Percentiles rank a stretch among this genome's conserved stretches.
Conservation (phyloP, 2,329 filamentous ascomycete genomes). For the Diplodia seriata region DNA sequence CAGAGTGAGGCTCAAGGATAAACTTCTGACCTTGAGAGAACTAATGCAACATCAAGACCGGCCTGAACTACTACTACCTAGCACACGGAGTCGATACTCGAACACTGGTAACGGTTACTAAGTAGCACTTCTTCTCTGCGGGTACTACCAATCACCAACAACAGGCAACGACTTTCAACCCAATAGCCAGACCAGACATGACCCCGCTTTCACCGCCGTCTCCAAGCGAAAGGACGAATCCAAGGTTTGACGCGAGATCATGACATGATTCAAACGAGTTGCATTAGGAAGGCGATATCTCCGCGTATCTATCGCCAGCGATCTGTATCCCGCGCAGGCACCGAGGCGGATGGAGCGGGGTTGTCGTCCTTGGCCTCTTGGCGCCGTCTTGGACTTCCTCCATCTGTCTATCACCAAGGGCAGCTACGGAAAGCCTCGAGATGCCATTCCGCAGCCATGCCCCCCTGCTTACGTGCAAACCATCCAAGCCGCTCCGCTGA, state of each 20-base stretch:
- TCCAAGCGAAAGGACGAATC: not conserved
- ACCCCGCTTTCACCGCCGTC: not conserved
- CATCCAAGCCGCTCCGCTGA: no score
- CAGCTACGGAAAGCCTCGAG: conserved; percentile 12
- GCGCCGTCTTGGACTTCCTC: conserved; percentile 25
- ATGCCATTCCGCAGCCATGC: not conserved
- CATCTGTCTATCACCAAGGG: conserved; percentile 22
- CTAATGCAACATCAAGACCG: no score
- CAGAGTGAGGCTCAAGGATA: no score
- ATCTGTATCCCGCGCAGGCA: conserved; percentile 3
- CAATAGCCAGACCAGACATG: not conserved
- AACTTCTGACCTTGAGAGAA: no score
- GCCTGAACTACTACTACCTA: not conserved
- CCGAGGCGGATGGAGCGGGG: conserved; percentile 8
- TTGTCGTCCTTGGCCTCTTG: conserved; percentile 18
- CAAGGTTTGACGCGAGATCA: not conserved
- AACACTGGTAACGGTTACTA: no score
- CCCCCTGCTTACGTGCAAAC: not conserved
- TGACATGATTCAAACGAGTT: conserved; percentile 20
- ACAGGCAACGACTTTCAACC: conserved; percentile 6
- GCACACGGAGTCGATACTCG: not conserved
- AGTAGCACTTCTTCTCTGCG: no score
- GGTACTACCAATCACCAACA: not conserved
- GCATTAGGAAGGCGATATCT: conserved; percentile 6
- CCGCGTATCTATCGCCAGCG: conserved; percentile 15